A percentile compares a stretch with the other conserved stretches of the same genome.
phyloP scores from a whole-genome alignment of 1,284 basidiomycete species.

The Trichosporon sp. region DNA sequence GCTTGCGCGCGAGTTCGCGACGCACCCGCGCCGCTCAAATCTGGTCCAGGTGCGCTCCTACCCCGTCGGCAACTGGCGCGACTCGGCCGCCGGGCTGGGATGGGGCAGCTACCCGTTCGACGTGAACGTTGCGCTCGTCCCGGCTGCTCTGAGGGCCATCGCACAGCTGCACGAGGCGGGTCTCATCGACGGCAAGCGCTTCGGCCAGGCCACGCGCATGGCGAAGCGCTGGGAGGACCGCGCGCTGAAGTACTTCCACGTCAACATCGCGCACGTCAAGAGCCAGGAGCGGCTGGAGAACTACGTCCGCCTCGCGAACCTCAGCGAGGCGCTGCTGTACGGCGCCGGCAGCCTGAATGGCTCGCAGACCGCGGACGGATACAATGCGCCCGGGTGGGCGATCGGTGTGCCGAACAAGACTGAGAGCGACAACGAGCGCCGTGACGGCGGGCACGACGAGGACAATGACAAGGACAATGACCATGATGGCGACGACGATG shows the following conservation, averaged over 20 bases:
- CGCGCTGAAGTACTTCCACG: conserved; percentile 52
- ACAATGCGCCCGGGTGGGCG: background rate
- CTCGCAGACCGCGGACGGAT: conserved; percentile 16
- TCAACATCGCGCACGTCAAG: conserved; percentile 41
- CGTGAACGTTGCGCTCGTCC: conserved; percentile 54
- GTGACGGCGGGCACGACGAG: background rate
- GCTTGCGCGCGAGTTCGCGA: conserved; percentile 46
- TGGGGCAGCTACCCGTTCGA: conserved; percentile 55
- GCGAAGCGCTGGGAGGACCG: conserved; percentile 51
- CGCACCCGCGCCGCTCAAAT: conserved; percentile 40
- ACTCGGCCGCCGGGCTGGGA: conserved; percentile 54
- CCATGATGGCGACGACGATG: background rate
- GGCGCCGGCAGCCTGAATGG: conserved; percentile 26
- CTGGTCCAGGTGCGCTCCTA: conserved; percentile 46
- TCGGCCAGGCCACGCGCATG: conserved; percentile 40
- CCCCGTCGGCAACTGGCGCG: conserved; percentile 55
- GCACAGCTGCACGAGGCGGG: conserved; percentile 47
- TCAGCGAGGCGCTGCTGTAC: conserved; percentile 43
- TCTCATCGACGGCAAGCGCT: conserved; percentile 38
- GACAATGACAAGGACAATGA: background rate
- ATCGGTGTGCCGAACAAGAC: background rate
- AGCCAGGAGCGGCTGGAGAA: conserved; percentile 48
- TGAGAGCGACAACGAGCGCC: background rate
- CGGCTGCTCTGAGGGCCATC: conserved; percentile 54
- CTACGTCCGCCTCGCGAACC: conserved; percentile 50